Evolutionary conservation across 805 yeast genomes (phyloP), one percentile per base, ranked within the genome.

Genomic region (Maudiozyma bulderi): DNA sequence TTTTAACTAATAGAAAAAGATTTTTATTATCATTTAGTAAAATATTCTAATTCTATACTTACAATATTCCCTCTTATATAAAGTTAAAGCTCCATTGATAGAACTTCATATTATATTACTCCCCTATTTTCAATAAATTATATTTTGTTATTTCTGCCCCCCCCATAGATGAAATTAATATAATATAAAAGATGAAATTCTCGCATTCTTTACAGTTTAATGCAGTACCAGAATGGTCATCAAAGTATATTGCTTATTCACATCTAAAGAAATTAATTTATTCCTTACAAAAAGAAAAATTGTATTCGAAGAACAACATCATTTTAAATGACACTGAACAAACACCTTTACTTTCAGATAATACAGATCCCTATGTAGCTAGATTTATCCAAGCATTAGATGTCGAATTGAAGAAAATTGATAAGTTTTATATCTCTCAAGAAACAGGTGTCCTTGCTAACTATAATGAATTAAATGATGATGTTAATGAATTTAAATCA

Each of bases 161-260:
- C 4, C 26, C 26, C 26, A 20, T 20, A 20, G 26, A 20, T 20
- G 26, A 20, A 20, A 20, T 20, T 20, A 20, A 20, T 20, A 20
- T 20, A 20, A 20, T 20, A 20, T 20, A 20, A 20, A 20, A 20
- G 26, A 91, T 91, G 99, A 91, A 91, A 76, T 91, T 91, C 70
- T 84, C 95, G 29, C 96, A 90, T 63, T 86, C 96, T 6, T 71
- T 91, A 54, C 96, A 91, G 74, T 90, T 91, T 69, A 91, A 91
- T 67, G 96, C 98, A 28, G 98, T 93, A 5, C 97, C 99, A 1
- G 98, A 93, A 66, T 91, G 99, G 99, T 80, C 95, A 10, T 82
- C 95, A 30, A 81, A 86, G 64, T 91, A 91, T 67, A 82, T 91
- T 49, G 90, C 95, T 48, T 91, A 91, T 67, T 85, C 95, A 1